Evolutionary conservation across 306 rosid genomes (phyloP).

Genomic region (Acmispon strigosus): DNA sequence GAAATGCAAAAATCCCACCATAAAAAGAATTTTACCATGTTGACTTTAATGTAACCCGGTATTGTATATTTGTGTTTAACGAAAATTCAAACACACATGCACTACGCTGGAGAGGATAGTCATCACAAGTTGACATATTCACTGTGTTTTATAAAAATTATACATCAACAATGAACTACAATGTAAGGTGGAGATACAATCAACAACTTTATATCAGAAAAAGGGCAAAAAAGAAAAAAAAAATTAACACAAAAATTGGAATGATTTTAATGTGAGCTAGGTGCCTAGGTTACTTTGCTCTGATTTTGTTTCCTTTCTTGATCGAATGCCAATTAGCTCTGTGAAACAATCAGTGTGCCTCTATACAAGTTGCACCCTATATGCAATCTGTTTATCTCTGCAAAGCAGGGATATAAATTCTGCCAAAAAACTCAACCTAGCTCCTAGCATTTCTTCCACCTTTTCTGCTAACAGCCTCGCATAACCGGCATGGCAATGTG

Average conservation of each 20-base stretch:
- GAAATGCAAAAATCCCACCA: too few species aligned
- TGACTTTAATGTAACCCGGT: too few species aligned
- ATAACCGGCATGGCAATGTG: conserved; percentile 81
- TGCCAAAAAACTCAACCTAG: conserved; percentile 10
- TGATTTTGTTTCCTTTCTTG: neutral
- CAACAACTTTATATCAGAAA: conserved; percentile 17
- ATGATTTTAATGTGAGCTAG: neutral
- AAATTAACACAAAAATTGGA: neutral
- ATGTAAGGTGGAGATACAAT: neutral
- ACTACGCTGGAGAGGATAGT: neutral
- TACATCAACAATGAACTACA: conserved; percentile 1
- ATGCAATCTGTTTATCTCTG: neutral
- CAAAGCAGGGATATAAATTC: neutral
- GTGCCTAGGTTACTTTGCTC: neutral
- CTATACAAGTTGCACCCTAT: conserved; percentile 24
- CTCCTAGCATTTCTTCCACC: conserved; percentile 67
- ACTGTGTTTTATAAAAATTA: neutral
- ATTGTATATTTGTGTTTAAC: too few species aligned
- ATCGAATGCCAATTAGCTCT: neutral
- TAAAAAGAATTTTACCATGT: too few species aligned
- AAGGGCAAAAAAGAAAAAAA: neutral
- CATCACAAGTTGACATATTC: conserved; percentile 2
- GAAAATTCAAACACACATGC: too few species aligned
- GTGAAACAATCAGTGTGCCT: conserved; percentile 18
- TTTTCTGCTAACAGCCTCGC: conserved; percentile 64